phyloP scores from a whole-genome alignment of 352 stramenopile genomes.

The Hyaloperonospora brassicae region DNA sequence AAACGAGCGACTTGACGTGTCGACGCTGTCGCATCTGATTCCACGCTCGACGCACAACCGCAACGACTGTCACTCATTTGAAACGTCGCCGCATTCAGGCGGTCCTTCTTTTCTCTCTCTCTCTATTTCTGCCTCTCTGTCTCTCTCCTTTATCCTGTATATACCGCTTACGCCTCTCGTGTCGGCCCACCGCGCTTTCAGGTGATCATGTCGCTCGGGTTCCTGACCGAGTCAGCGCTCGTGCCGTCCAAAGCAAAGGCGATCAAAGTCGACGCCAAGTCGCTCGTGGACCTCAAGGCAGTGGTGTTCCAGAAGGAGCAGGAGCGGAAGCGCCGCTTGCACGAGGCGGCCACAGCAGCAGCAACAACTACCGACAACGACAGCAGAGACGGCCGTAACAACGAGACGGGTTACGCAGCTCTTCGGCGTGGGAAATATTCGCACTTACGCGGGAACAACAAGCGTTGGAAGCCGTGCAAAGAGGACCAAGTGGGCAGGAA shows the following conservation, averaged over 20 bases:
- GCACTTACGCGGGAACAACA: slow-evolving; percentile 28
- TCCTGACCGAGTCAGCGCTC: slow-evolving; percentile 88
- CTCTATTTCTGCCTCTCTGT: no score
- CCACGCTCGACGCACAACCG: no score
- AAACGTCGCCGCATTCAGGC: no score
- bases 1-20: no score
- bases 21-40: no score
- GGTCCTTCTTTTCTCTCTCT: no score
- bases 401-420: slow-evolving; percentile 4
- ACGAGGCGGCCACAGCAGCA: slow-evolving; percentile 24
- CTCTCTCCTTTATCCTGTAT: no score
- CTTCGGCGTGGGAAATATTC: slow-evolving; percentile 37
- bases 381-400: slow-evolving; percentile 6
- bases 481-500: slow-evolving; percentile 21
- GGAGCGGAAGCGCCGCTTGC: slow-evolving; percentile 52
- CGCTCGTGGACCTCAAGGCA: slow-evolving; percentile 74
- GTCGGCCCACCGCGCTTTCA: no score
- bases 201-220: slow-evolving; percentile 78
- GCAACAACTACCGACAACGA: no score
- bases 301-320: slow-evolving; percentile 81
- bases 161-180: no score
- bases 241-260: slow-evolving; percentile 86
- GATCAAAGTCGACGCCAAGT: slow-evolving; percentile 83
- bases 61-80: no score
- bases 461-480: slow-evolving; percentile 27